Percentiles rank a stretch among this genome's conserved stretches.
These are phyloP conservation scores for Aureobasidium lini DNA, from an alignment of 2,329 filamentous ascomycete species.

Conservation along the genomic window DNA sequence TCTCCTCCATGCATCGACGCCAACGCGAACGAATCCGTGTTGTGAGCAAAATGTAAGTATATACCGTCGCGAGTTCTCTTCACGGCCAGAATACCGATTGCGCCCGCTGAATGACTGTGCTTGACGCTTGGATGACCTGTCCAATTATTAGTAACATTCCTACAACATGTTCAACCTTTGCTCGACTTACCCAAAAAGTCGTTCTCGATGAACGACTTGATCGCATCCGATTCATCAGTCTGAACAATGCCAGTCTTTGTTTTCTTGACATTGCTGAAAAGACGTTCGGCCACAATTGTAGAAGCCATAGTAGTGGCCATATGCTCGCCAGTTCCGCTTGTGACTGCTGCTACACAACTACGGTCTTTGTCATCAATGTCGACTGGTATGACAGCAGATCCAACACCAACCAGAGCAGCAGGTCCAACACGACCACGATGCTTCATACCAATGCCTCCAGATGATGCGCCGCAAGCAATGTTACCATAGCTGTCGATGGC, in stretches of 20 bases:
- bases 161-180: not conserved
- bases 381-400: conserved; percentile 77
- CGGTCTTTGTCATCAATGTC: conserved; percentile 62
- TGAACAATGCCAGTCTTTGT: conserved; percentile 40
- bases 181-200: conserved; percentile 70
- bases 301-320: conserved; percentile 95
- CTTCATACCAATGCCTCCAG: conserved; percentile 98
- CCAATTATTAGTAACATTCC: conserved; percentile 2
- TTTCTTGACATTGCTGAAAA: conserved; percentile 64
- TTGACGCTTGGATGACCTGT: conserved; percentile 70
- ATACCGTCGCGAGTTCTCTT: conserved; percentile 73
- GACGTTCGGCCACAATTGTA: conserved; percentile 72
- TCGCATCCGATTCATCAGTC: conserved; percentile 59
- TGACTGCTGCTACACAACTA: conserved; percentile 72
- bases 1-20: conserved; percentile 83
- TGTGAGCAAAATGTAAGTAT: conserved; percentile 90
- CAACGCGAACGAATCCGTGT: conserved; percentile 76
- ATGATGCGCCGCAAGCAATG: conserved; percentile 92
- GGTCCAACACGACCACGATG: conserved; percentile 85
- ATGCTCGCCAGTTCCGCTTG: conserved; percentile 93
- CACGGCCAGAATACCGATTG: conserved; percentile 83
- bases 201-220: conserved; percentile 66
- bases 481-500: conserved; percentile 78
- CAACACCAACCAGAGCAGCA: conserved; percentile 85
- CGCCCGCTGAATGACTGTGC: conserved; percentile 71